Base-by-base conservation (phyloP, 2,329 filamentous ascomycete species). In the Hymenoscyphus repandus region DNA sequence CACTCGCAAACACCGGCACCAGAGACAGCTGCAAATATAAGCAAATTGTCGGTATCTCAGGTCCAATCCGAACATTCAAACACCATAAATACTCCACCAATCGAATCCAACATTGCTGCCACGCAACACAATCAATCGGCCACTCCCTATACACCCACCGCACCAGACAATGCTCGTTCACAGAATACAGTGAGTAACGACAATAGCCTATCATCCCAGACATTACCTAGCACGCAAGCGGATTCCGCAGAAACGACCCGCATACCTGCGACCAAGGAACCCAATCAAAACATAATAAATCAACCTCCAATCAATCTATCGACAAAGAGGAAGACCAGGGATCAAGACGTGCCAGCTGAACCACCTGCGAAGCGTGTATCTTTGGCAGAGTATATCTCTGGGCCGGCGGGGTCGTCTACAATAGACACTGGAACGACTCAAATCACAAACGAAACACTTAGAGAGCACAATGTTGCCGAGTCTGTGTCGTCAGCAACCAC, bases 1-100 rank as follows among this genome's bases (percentile, higher is more conserved):
- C 71, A 70, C 47, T 59, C 58, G 34, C 62, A 67, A 50, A 54
- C 62, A 20, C 52, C 59, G 22, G 54, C 56, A 13, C 54, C 63
- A 15, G 37, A 20, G n/a, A 18, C 45, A 27, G 18, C 7, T 40
- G 13, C 12, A 11, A 17, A 31, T 9, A 43, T 27, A 6, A 13
- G 17, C 40, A 13, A 9, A 13, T 18, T 7, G 5, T 4, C 22
- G 22, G 22, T 7, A 27, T 27, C 22, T 3, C 36, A 22, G 17
- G 17, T 30, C 12, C 22, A 12, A 41, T 33, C 36, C 30, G 27
- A 15, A 31, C 30, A 22, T 18, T 17, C 15, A 10, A n/a, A 12
- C 33, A 15, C 15, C 11, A 31, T 34, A n/a, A n/a, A n/a, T n/a
- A n/a, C n/a, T 10, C 10, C 33, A 39, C 15, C 15, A n/a, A 27